phyloP scores from a whole-genome alignment of 805 yeast genomes.

The Metschnikowia bowlesiae region DNA sequence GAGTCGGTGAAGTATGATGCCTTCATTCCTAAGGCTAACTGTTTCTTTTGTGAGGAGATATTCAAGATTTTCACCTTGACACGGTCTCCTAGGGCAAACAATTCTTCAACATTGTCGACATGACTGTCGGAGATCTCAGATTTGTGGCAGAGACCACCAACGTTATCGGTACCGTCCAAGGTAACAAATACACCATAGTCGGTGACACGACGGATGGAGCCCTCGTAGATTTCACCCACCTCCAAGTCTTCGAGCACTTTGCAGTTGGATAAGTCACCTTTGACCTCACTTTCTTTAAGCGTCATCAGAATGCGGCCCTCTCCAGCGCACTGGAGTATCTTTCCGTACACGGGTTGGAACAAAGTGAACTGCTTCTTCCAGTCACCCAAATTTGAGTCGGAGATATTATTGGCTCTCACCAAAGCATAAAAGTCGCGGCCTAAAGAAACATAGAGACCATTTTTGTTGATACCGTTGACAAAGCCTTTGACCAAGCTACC shows the following conservation, averaged over 20 bases:
- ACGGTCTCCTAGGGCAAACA: constrained; percentile 85
- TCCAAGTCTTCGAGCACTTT: constrained; percentile 64
- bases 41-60: constrained; percentile 61
- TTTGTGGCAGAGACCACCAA: constrained; percentile 85
- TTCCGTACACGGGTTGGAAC: constrained; percentile 72
- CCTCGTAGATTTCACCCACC: constrained; percentile 70
- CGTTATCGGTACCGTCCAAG: constrained; percentile 65
- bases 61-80: constrained; percentile 79
- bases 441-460: constrained; percentile 73
- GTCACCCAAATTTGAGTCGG: constrained; percentile 76
- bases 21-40: constrained; percentile 86
- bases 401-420: constrained; percentile 74
- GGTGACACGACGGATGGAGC: constrained; percentile 68
- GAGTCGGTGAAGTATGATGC: constrained; percentile 74
- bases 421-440: constrained; percentile 71
- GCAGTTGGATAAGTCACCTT: constrained; percentile 57
- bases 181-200: constrained; percentile 91
- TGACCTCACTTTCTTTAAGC: constrained; percentile 73
- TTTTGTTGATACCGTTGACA: constrained; percentile 65
- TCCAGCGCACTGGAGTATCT: constrained; percentile 57
- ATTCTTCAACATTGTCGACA: constrained; percentile 51
- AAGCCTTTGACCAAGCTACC: constrained; percentile 83
- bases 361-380: constrained; percentile 77
- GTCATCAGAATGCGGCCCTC: constrained; percentile 71
- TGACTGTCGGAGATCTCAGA: constrained; percentile 74